Percentiles rank a stretch among this genome's conserved stretches.
Conservation (phyloP, 805 yeast genomes). For the Ascoidea rubescens region DNA sequence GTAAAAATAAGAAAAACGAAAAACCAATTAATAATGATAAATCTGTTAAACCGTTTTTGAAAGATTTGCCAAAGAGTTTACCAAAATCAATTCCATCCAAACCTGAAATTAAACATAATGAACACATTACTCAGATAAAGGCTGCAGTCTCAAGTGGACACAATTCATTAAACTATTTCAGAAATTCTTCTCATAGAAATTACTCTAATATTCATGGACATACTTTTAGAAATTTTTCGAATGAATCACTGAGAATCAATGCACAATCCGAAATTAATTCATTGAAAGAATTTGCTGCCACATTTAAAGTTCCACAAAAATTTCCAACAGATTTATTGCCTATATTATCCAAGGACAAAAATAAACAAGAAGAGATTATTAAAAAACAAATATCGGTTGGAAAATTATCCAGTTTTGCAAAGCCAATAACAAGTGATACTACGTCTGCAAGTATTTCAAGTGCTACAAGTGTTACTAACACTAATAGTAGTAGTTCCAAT, state of each 20-base stretch:
- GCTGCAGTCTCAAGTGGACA: too few relatives aligned
- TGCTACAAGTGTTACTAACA: conserved; percentile 14
- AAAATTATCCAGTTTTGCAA: neutral
- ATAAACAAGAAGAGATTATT: conserved; percentile 48
- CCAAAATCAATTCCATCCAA: too few relatives aligned
- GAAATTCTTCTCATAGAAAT: neutral
- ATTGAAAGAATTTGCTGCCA: conserved; percentile 66
- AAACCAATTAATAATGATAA: too few relatives aligned
- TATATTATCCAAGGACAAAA: conserved; percentile 51
- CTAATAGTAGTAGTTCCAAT: conserved; percentile 12
- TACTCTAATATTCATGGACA: neutral
- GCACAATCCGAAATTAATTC: conserved; percentile 55
- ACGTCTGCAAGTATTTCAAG: conserved; percentile 11
- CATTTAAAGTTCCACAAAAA: conserved; percentile 56
- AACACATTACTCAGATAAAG: too few relatives aligned
- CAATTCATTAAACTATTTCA: too few relatives aligned
- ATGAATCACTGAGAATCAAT: conserved; percentile 20
- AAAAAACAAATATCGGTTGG: conserved; percentile 14
- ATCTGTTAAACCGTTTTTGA: too few relatives aligned
- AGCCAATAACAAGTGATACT: conserved; percentile 6
- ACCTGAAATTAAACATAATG: too few relatives aligned
- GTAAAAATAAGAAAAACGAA: too few relatives aligned
- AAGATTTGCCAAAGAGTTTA: too few relatives aligned
- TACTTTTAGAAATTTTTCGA: neutral
- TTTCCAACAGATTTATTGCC: conserved; percentile 57